phyloP scores from a whole-genome alignment of 2,329 filamentous ascomycete species.

The Elsinoe fawcettii region DNA sequence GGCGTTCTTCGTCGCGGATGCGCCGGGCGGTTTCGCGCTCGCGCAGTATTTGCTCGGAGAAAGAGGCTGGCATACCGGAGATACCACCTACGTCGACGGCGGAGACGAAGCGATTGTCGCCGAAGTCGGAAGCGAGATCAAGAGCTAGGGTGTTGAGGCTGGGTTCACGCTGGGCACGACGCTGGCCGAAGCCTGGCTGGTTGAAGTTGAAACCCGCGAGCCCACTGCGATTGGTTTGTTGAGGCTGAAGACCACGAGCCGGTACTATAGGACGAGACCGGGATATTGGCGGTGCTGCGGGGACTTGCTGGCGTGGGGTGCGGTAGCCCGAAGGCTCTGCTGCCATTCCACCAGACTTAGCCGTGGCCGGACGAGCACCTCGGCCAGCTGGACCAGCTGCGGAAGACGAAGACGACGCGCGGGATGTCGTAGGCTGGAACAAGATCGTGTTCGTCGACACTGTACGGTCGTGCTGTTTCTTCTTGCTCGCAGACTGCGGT shows the following conservation, averaged over 20 bases:
- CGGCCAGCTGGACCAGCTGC: neutral
- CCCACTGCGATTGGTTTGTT: slow-evolving; percentile 48
- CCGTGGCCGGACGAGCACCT: slow-evolving; percentile 19
- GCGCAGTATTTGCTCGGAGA: slow-evolving; percentile 43
- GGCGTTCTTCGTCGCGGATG: slow-evolving; percentile 31
- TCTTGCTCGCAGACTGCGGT: slow-evolving; percentile 12
- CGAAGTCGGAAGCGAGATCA: slow-evolving; percentile 66
- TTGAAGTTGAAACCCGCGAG: slow-evolving; percentile 29
- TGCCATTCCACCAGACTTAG: slow-evolving; percentile 35
- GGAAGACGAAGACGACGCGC: slow-evolving; percentile 24
- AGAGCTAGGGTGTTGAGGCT: slow-evolving; percentile 57
- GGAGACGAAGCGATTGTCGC: slow-evolving; percentile 52
- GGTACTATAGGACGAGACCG: slow-evolving; percentile 52
- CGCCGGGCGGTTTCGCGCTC: slow-evolving; percentile 45
- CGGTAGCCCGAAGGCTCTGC: slow-evolving; percentile 33
- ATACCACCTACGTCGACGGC: slow-evolving; percentile 33
- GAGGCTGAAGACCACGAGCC: slow-evolving; percentile 46
- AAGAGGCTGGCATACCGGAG: slow-evolving; percentile 29
- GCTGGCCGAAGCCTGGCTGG: slow-evolving; percentile 5
- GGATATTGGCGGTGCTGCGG: slow-evolving; percentile 22
- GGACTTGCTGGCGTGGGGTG: slow-evolving; percentile 36
- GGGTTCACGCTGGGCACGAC: slow-evolving; percentile 38
- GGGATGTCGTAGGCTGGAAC: slow-evolving; percentile 57
- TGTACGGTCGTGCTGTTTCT: slow-evolving; percentile 57
- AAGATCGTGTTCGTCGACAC: slow-evolving; percentile 76